Percentiles rank a stretch among this genome's conserved stretches.
phyloP scores from a whole-genome alignment of 768 basidiomycete genomes.

The Rhodotorula toruloides region DNA sequence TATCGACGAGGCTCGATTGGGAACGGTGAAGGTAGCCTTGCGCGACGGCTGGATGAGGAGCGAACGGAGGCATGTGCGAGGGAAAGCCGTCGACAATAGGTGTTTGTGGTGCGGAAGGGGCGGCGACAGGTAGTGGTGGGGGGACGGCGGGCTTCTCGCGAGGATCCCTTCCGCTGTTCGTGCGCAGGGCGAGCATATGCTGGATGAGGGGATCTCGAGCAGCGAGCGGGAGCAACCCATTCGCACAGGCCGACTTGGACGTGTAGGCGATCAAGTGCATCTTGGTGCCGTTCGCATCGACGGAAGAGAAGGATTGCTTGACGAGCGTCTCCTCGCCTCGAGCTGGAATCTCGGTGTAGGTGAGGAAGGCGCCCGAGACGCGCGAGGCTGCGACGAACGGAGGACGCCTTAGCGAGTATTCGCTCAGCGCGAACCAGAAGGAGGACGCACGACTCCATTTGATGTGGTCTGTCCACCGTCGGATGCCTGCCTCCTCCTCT shows the following conservation, averaged over 20 bases:
- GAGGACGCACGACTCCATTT: constrained; percentile 38
- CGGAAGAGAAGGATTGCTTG: constrained; percentile 39
- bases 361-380: constrained; percentile 41
- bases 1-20: not conserved
- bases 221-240: not conserved
- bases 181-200: constrained; percentile 20
- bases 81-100: too few species aligned
- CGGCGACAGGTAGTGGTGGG: not conserved
- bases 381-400: constrained; percentile 22
- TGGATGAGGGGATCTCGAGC: constrained; percentile 25
- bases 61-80: not conserved
- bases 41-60: not conserved
- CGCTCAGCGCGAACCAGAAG: not conserved
- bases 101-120: not conserved
- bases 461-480: constrained; percentile 40
- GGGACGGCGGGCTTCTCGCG: not conserved
- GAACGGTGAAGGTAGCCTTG: not conserved
- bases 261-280: constrained; percentile 41
- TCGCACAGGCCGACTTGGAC: constrained; percentile 2
- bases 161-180: constrained; percentile 7
- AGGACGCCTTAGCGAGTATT: not conserved
- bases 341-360: constrained; percentile 36
- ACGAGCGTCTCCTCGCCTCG: constrained; percentile 27
- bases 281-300: constrained; percentile 29
- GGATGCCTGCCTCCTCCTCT: constrained; percentile 39